Percentiles rank a stretch among this genome's conserved stretches.
Conservation (phyloP, 2,329 filamentous ascomycete genomes). For the Beauveria varroae region DNA sequence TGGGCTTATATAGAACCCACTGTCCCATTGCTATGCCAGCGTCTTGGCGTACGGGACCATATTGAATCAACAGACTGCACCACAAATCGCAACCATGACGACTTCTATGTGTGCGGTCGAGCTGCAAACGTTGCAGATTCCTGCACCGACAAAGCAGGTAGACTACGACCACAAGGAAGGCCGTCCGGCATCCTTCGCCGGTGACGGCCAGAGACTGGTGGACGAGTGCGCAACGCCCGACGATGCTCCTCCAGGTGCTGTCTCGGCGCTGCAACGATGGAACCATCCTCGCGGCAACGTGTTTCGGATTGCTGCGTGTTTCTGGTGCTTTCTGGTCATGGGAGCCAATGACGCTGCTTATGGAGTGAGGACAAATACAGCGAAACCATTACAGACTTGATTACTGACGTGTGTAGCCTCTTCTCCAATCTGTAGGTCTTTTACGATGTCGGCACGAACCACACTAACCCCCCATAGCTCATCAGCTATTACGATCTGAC, state of each 20-base stretch:
- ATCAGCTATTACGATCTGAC: constrained; percentile 31
- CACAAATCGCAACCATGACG: not conserved
- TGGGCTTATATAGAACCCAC: not conserved
- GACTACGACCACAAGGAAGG: not conserved
- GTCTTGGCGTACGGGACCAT: not conserved
- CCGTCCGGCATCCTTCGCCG: not conserved
- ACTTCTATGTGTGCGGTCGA: constrained; percentile 1
- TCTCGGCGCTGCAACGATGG: constrained; percentile 31
- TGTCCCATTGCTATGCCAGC: not conserved
- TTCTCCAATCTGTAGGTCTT: constrained; percentile 43
- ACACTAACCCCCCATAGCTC: constrained; percentile 14
- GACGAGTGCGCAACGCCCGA: constrained; percentile 7
- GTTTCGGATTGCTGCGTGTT: constrained; percentile 42
- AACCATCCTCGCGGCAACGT: constrained; percentile 42
- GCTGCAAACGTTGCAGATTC: constrained; percentile 1
- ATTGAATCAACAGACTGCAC: not conserved
- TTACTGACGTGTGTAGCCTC: constrained; percentile 26
- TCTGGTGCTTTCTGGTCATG: constrained; percentile 50
- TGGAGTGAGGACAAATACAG: constrained; percentile 35
- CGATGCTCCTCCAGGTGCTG: not conserved
- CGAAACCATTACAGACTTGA: not conserved
- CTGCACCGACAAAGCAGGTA: not conserved
- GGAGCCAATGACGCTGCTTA: constrained; percentile 53
- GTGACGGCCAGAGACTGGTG: not conserved
- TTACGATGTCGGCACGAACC: not conserved